Percentiles rank a stretch among this genome's conserved stretches.
Evolutionary conservation across 345 rosid genomes (phyloP).

Genomic region (Eucalyptus curtisii): DNA sequence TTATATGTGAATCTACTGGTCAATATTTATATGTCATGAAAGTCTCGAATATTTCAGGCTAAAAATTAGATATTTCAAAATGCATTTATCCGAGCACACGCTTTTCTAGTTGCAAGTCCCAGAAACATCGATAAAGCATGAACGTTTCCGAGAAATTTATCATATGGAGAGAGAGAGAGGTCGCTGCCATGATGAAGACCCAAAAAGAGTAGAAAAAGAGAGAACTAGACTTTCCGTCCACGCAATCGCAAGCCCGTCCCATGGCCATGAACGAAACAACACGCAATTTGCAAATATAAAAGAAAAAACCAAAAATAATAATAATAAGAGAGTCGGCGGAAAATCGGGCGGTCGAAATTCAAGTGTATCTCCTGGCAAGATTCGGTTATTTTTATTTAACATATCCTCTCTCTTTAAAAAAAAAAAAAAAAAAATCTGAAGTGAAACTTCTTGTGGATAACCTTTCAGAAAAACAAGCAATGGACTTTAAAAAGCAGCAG

Average conservation of each 20-base stretch:
- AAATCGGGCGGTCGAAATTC: not conserved
- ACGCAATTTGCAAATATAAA: not conserved
- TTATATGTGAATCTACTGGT: not conserved
- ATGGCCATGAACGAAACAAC: not conserved
- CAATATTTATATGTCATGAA: not conserved
- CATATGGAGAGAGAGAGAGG: not conserved
- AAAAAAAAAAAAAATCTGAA: no score
- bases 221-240: slow-evolving; percentile 21
- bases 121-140: not conserved
- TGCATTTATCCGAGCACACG: not conserved
- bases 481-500: not conserved
- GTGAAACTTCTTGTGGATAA: not conserved
- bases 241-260: slow-evolving; percentile 2
- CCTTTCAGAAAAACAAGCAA: not conserved
- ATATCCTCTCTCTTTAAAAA: not conserved
- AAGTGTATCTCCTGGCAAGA: not conserved
- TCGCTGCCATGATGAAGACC: slow-evolving; percentile 5
- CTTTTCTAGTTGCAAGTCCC: not conserved
- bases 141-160: not conserved
- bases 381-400: not conserved
- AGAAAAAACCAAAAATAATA: no score
- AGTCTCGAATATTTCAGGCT: not conserved
- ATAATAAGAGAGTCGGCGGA: not conserved
- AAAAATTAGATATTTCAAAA: not conserved
- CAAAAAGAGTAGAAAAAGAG: not conserved